These are phyloP conservation scores for Ilyonectria destructans DNA, from an alignment of 2,329 filamentous ascomycete species.

Conservation along the genomic window DNA sequence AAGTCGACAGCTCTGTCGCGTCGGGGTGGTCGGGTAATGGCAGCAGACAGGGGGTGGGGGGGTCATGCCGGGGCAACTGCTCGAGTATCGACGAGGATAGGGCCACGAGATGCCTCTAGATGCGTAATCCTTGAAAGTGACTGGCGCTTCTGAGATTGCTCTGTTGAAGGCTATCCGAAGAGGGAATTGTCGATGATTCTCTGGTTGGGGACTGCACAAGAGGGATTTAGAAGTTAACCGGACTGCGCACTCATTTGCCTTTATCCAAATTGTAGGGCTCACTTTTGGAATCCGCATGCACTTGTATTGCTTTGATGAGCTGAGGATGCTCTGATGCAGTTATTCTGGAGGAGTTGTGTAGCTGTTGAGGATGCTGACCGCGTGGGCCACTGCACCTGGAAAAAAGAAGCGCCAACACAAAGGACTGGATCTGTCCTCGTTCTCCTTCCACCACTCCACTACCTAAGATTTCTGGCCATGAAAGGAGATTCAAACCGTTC, in stretches of 20 bases:
- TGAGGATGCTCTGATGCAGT: not conserved
- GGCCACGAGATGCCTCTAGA: not conserved
- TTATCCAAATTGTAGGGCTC: not conserved
- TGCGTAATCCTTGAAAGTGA: not conserved
- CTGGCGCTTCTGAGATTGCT: not conserved
- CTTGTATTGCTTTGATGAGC: not conserved
- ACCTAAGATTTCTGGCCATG: no score
- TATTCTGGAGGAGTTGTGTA: not conserved
- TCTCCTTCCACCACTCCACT: not conserved
- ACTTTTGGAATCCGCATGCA: not conserved
- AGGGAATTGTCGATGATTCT: not conserved
- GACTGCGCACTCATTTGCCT: not conserved
- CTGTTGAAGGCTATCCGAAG: not conserved
- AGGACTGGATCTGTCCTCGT: no score
- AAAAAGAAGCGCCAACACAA: not conserved
- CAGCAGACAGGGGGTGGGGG: not conserved
- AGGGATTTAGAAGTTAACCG: not conserved
- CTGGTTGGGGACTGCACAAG: not conserved
- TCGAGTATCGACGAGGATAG: not conserved
- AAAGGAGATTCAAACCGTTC: no score
- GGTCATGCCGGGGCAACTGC: not conserved
- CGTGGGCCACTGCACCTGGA: not conserved
- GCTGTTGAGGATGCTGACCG: not conserved
- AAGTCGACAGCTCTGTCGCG: not conserved
- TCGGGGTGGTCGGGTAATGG: not conserved